phyloP scores from a whole-genome alignment of 192 early-diverging fungal genomes.

The Rhizophlyctis rosea region DNA sequence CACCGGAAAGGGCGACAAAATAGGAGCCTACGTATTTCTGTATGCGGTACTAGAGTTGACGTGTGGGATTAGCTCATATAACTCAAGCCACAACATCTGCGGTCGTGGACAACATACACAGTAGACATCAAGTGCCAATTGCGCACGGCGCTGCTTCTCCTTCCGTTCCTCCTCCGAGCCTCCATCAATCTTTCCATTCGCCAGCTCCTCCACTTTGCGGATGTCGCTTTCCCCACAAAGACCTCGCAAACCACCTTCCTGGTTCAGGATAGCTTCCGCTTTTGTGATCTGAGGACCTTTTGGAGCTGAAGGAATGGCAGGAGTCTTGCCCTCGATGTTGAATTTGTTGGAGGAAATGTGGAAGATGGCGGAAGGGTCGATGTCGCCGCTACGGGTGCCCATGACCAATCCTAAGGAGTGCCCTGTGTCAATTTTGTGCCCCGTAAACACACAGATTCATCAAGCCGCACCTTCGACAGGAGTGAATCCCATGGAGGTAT shows the following conservation, averaged over 20 bases:
- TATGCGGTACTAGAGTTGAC: slow-evolving; percentile 31
- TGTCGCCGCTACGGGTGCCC: slow-evolving; percentile 39
- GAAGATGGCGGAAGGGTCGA: slow-evolving; percentile 37
- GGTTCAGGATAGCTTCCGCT: slow-evolving; percentile 39
- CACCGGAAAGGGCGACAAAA: slow-evolving; percentile 27
- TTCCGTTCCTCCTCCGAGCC: not conserved
- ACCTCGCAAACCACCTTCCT: slow-evolving; percentile 34
- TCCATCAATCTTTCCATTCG: not conserved
- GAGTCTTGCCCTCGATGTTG: slow-evolving; percentile 6
- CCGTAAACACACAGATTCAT: not conserved
- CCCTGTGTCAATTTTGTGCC: not conserved
- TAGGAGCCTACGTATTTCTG: slow-evolving; percentile 42
- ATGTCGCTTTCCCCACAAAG: slow-evolving; percentile 36
- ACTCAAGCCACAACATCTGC: not conserved
- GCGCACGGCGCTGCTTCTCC: slow-evolving; percentile 19
- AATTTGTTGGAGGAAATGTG: slow-evolving; percentile 27
- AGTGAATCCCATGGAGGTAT: slow-evolving; percentile 31
- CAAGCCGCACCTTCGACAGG: slow-evolving; percentile 12
- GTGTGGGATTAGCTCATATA: not conserved
- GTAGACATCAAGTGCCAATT: slow-evolving; percentile 38
- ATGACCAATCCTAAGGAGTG: slow-evolving; percentile 16
- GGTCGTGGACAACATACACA: slow-evolving; percentile 16
- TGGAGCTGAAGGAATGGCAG: slow-evolving; percentile 16
- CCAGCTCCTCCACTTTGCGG: slow-evolving; percentile 31
- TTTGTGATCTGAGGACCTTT: slow-evolving; percentile 31